Conservation (phyloP, 1,284 basidiomycete species). For the Leccinum pachyderme region DNA sequence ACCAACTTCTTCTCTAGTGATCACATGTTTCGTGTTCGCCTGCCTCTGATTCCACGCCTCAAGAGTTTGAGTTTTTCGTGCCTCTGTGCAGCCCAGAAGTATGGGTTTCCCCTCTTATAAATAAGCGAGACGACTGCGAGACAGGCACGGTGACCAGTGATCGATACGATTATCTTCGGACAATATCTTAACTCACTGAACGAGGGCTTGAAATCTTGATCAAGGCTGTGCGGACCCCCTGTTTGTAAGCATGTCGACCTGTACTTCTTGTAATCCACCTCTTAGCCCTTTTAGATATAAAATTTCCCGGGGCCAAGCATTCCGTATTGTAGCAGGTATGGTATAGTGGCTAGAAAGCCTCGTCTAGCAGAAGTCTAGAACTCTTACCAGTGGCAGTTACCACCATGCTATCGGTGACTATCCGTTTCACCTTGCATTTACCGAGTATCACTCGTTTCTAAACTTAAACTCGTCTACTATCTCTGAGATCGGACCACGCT, state of each 20-base stretch:
- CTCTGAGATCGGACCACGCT: not conserved
- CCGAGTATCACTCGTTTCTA: not conserved
- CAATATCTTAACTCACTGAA: not conserved
- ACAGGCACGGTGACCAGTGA: slow-evolving; percentile 23
- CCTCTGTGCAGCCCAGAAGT: no score
- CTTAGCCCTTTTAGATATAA: no score
- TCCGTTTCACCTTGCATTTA: not conserved
- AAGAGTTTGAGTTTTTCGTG: no score
- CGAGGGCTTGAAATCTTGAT: slow-evolving; percentile 5
- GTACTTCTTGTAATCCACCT: no score
- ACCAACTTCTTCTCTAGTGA: no score
- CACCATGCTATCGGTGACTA: not conserved
- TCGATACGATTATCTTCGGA: slow-evolving; percentile 28
- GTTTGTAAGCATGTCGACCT: no score
- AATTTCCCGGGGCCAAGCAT: not conserved
- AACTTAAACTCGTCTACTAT: not conserved
- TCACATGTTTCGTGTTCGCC: no score
- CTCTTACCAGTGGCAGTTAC: not conserved
- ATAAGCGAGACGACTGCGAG: no score
- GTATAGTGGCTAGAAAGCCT: not conserved
- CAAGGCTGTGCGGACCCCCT: not conserved
- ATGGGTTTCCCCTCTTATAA: no score
- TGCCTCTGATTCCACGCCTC: no score
- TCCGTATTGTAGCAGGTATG: not conserved
- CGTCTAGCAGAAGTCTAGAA: not conserved